Percentiles rank a stretch among this genome's conserved stretches.
Conservation (phyloP, 129 eudicot species). For the Flaveria brownii region DNA sequence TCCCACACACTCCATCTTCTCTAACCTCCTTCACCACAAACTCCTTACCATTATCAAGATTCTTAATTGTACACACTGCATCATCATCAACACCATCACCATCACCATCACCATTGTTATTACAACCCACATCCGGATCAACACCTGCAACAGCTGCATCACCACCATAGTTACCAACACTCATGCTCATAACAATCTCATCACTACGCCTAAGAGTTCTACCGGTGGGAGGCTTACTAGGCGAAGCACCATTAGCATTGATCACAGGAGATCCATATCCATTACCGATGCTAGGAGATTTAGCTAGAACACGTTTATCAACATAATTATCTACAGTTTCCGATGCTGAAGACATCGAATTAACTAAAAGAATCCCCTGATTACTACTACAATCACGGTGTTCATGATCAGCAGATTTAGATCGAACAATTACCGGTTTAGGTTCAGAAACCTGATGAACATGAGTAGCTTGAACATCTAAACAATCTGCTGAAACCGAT, state of each 20-base stretch:
- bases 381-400: constrained; percentile 35
- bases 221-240: constrained; percentile 69
- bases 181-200: constrained; percentile 36
- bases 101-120: constrained; percentile 25
- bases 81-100: constrained; percentile 28
- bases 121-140: constrained; percentile 33
- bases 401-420: constrained; percentile 53
- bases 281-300: constrained; percentile 37
- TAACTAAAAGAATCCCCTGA: constrained; percentile 39
- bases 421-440: constrained; percentile 44
- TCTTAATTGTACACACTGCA: constrained; percentile 68
- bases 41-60: constrained; percentile 92
- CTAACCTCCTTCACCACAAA: constrained; percentile 90
- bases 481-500: constrained; percentile 50
- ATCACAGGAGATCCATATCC: constrained; percentile 19
- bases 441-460: background rate
- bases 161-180: constrained; percentile 29
- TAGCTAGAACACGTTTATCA: constrained; percentile 32
- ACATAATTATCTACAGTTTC: constrained; percentile 46
- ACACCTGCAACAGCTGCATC: too few relatives aligned
- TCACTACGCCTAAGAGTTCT: constrained; percentile 40
- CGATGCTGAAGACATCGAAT: constrained; percentile 40
- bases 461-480: constrained; percentile 21
- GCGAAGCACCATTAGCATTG: constrained; percentile 38
- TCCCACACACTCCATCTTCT: constrained; percentile 81